Evolutionary conservation across 2,329 filamentous ascomycete genomes (phyloP).

Genomic region (Cercospora sp.): DNA sequence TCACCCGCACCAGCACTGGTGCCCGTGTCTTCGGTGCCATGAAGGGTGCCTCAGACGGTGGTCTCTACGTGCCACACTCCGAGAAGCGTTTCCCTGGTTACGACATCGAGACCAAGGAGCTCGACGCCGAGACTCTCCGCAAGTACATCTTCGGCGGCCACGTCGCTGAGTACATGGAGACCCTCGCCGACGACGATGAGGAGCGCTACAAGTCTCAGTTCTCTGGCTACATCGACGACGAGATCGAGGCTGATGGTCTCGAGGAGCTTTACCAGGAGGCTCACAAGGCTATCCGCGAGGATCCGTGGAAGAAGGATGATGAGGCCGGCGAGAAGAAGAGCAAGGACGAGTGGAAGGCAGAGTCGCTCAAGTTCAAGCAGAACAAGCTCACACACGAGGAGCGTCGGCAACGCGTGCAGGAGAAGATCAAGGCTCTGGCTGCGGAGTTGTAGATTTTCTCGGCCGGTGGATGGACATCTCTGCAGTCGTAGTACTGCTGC

Average conservation of each 20-base stretch:
- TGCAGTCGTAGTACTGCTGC: background rate
- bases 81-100: conserved; percentile 99
- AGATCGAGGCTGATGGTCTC: conserved; percentile 91
- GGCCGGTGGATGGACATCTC: background rate
- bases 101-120: conserved; percentile 97
- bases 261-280: conserved; percentile 96
- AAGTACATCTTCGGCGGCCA: conserved; percentile 99
- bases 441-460: conserved; percentile 34
- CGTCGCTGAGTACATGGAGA: conserved; percentile 99
- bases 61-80: conserved; percentile 94
- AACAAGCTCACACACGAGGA: conserved; percentile 78
- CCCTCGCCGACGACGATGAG: conserved; percentile 98
- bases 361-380: conserved; percentile 85
- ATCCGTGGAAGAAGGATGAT: conserved; percentile 92
- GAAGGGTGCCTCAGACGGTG: conserved; percentile 99
- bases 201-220: conserved; percentile 99
- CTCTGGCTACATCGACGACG: conserved; percentile 95
- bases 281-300: conserved; percentile 94
- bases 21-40: conserved; percentile 98
- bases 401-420: conserved; percentile 80
- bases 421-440: conserved; percentile 83
- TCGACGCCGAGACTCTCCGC: conserved; percentile 93
- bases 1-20: conserved; percentile 95
- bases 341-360: conserved; percentile 74
- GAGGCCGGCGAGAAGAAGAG: conserved; percentile 80